Evolutionary conservation across 768 basidiomycete species (phyloP).

Genomic region (Leccinum variicolor): DNA sequence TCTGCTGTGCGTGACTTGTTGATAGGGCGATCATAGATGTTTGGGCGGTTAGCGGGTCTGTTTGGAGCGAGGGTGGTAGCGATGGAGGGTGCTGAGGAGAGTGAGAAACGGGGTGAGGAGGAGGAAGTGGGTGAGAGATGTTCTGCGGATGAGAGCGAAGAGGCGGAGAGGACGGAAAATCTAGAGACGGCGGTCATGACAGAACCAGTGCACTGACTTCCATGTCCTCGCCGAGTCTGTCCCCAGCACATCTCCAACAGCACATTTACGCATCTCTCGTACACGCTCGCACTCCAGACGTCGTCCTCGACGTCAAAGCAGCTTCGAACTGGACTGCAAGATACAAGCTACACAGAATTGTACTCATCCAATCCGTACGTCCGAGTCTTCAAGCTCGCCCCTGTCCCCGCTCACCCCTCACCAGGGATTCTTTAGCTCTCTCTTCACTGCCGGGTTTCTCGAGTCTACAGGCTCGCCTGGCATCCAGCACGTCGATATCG

Average conservation of each 20-base stretch:
- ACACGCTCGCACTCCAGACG: slow-evolving; percentile 70
- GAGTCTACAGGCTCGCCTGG: slow-evolving; percentile 45
- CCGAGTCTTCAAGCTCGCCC: not conserved
- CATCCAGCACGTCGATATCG: slow-evolving; percentile 59
- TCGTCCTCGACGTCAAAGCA: slow-evolving; percentile 65
- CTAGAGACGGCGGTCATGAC: slow-evolving; percentile 27
- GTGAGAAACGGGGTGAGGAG: slow-evolving; percentile 35
- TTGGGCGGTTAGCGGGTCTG: slow-evolving; percentile 49
- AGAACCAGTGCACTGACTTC: not conserved
- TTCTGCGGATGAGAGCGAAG: slow-evolving; percentile 42
- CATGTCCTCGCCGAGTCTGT: slow-evolving; percentile 42
- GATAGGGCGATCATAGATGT: slow-evolving; percentile 85
- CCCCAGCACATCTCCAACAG: slow-evolving; percentile 58
- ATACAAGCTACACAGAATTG: slow-evolving; percentile 79
- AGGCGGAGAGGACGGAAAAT: slow-evolving; percentile 45
- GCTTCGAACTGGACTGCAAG: slow-evolving; percentile 56
- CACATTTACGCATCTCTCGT: slow-evolving; percentile 79
- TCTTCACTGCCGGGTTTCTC: slow-evolving; percentile 78
- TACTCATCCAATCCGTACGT: slow-evolving; percentile 84
- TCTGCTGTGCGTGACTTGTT: slow-evolving; percentile 86
- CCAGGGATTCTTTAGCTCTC: slow-evolving; percentile 83
- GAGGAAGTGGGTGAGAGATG: slow-evolving; percentile 49
- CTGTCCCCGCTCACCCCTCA: slow-evolving; percentile 3
- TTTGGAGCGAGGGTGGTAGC: slow-evolving; percentile 50
- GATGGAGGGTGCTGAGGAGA: slow-evolving; percentile 69